phyloP scores from a whole-genome alignment of 2,329 filamentous ascomycete species.

The Sporothrix brasiliensis region DNA sequence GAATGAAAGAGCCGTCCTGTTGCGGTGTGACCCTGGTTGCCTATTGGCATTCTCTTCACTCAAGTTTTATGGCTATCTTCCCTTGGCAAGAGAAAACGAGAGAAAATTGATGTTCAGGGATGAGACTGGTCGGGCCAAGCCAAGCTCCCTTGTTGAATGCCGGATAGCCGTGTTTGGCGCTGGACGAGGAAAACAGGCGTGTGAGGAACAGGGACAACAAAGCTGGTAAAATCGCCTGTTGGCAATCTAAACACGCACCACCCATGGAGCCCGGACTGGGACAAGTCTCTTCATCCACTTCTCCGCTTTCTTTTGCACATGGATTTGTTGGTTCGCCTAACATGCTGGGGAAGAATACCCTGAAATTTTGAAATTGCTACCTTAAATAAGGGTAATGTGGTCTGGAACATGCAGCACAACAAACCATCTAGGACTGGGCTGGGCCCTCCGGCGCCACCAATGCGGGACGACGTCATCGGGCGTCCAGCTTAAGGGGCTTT shows the following conservation, averaged over 20 bases:
- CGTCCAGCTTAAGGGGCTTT: slow-evolving; percentile 15
- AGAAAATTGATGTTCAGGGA: slow-evolving; percentile 28
- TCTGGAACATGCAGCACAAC: slow-evolving; percentile 22
- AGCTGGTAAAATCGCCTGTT: slow-evolving; percentile 16
- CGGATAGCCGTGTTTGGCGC: slow-evolving; percentile 28
- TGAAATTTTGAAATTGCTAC: slow-evolving; percentile 10
- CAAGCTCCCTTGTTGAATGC: slow-evolving; percentile 17
- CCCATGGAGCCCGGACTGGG: neutral
- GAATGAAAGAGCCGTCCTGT: too few relatives aligned
- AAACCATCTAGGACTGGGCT: neutral
- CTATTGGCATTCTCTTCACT: neutral
- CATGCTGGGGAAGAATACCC: slow-evolving; percentile 11
- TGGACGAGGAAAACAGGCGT: neutral
- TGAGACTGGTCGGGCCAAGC: slow-evolving; percentile 9
- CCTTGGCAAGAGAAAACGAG: neutral
- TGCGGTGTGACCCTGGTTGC: neutral
- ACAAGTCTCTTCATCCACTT: slow-evolving; percentile 18
- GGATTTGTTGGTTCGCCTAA: neutral
- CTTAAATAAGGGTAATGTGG: slow-evolving; percentile 18
- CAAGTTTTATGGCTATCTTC: neutral
- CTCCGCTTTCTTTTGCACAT: slow-evolving; percentile 28
- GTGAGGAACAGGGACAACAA: neutral
- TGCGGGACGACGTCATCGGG: slow-evolving; percentile 33
- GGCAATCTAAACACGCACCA: slow-evolving; percentile 18
- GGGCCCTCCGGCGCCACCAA: slow-evolving; percentile 11